Evolutionary conservation across 371 early-diverging fungal species (phyloP).

Genomic region (Syncephalastrum monosporum): DNA sequence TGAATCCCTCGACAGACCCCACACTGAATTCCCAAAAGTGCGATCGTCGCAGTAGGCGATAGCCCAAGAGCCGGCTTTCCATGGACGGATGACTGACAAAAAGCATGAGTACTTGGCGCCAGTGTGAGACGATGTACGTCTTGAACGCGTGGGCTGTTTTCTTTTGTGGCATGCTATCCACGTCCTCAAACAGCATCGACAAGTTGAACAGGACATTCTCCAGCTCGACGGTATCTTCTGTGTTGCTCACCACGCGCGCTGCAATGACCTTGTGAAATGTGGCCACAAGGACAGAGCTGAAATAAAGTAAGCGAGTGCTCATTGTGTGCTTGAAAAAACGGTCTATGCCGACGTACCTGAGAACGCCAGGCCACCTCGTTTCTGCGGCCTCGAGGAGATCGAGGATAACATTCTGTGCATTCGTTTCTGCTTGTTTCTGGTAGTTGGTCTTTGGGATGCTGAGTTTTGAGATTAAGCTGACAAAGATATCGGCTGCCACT

Average conservation of each 20-base stretch:
- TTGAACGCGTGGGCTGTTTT: conserved; percentile 23
- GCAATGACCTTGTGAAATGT: no score
- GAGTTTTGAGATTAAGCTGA: conserved; percentile 30
- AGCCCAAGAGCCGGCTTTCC: conserved; percentile 41
- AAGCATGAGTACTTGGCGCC: conserved; percentile 38
- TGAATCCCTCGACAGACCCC: conserved; percentile 5
- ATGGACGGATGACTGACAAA: conserved; percentile 48
- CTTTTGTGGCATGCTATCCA: conserved; percentile 1
- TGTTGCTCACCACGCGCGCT: no score
- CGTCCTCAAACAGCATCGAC: conserved; percentile 34
- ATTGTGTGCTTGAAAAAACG: no score
- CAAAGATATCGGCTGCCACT: conserved; percentile 28
- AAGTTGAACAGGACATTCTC: conserved; percentile 39
- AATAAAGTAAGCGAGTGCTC: no score
- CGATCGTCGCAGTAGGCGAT: conserved; percentile 31
- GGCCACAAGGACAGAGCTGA: no score
- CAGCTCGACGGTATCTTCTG: conserved; percentile 31
- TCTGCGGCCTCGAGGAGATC: conserved; percentile 33
- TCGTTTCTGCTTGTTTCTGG: no score
- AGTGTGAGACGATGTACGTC: conserved; percentile 28
- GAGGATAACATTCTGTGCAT: conserved; percentile 24
- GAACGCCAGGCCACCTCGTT: conserved; percentile 39
- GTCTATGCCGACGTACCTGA: conserved; percentile 17
- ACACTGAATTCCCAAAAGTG: conserved; percentile 29
- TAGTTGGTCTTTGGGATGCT: no score